Base-by-base conservation (phyloP, 495 filamentous ascomycete genomes). In the Penicillium diatomitis region DNA sequence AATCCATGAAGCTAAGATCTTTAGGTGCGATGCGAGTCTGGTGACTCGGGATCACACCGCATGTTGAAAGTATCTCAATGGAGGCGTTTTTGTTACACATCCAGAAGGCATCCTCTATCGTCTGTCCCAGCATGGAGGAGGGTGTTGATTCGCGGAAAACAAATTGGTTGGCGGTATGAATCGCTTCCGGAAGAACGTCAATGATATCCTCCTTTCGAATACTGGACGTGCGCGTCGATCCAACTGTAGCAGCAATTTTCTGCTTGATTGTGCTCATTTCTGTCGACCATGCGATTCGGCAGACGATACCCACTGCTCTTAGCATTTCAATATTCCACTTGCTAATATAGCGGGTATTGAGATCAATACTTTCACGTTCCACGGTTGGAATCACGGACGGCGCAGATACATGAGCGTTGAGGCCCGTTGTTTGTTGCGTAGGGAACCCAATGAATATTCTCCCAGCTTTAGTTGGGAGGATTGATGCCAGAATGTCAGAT, bases 241-340 rank as follows among this genome's bases (percentile, higher is more conserved):
- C 67, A 44, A 63, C 49, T 31, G 50, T 55, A 10, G 60, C 56
- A 4, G 61, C 41, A 35, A 69, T 51, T 51, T 62, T 70, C 11
- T 60, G 59, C 44, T 82, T 81, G 12, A 96, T 75, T 6, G 86
- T 80, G 3, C 70, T 69, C 87, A 96, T 95, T 56, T 96, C 90
- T 51, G 84, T 80, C 1, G 80, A 68, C 70, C 90, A 99, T 6
- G 87, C 86, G 46, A 99, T 81, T 20, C 94, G 81, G 49, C 88
- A 83, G 47, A 95, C 82, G 52, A 97, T 87, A 49, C 94, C 94
- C 28, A 91, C 88, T 10, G 88, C 84, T 38, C 91, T 80, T 12
- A 99, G 70, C 81, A 99, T 87, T 61, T 96, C 94, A n/a, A 84
- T 69, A 61, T 99, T 99, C 94, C 94, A 99, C 32, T 82, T 86